Percentiles rank a stretch among this genome's conserved stretches.
These are phyloP conservation scores for Oleoguttula mirabilis DNA, from an alignment of 495 filamentous ascomycete species.

Conservation along the genomic window DNA sequence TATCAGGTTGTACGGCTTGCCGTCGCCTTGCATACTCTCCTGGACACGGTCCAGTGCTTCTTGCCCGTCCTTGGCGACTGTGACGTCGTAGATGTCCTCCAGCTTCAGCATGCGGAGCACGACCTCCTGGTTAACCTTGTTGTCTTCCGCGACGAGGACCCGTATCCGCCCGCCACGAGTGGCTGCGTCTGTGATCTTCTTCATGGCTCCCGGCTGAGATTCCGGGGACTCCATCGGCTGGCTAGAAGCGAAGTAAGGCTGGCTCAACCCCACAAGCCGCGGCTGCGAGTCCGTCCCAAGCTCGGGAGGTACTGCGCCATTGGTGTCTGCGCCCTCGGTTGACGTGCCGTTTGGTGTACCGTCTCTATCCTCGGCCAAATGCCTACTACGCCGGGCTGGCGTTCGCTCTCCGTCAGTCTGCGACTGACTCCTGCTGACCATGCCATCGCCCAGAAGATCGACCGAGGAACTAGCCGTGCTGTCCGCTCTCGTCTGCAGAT, in stretches of 20 bases:
- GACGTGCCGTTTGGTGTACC: background rate
- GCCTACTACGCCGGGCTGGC: slow-evolving; percentile 10
- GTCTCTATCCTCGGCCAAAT: slow-evolving; percentile 3
- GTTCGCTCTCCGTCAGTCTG: slow-evolving; percentile 5
- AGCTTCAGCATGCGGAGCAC: slow-evolving; percentile 65
- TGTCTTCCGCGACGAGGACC: slow-evolving; percentile 90
- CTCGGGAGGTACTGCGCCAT: slow-evolving; percentile 20
- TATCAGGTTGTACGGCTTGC: slow-evolving; percentile 59
- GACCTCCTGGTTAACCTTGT: slow-evolving; percentile 88
- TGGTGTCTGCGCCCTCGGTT: slow-evolving; percentile 19
- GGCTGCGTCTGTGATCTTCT: slow-evolving; percentile 36
- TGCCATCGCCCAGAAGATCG: background rate
- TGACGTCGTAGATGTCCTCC: slow-evolving; percentile 49
- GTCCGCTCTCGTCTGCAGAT: slow-evolving; percentile 51
- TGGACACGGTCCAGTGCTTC: slow-evolving; percentile 81
- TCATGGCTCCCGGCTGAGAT: slow-evolving; percentile 40
- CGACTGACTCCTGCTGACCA: background rate
- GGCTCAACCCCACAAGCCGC: slow-evolving; percentile 68
- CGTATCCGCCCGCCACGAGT: slow-evolving; percentile 49
- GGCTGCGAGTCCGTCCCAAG: slow-evolving; percentile 46
- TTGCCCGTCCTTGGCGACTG: slow-evolving; percentile 55
- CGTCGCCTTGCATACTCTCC: slow-evolving; percentile 56
- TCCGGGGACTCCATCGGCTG: slow-evolving; percentile 34
- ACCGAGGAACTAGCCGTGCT: slow-evolving; percentile 37
- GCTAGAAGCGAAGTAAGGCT: slow-evolving; percentile 68